Evolutionary conservation across 257 asterid genomes (phyloP).

Genomic region (Rhazya stricta): DNA sequence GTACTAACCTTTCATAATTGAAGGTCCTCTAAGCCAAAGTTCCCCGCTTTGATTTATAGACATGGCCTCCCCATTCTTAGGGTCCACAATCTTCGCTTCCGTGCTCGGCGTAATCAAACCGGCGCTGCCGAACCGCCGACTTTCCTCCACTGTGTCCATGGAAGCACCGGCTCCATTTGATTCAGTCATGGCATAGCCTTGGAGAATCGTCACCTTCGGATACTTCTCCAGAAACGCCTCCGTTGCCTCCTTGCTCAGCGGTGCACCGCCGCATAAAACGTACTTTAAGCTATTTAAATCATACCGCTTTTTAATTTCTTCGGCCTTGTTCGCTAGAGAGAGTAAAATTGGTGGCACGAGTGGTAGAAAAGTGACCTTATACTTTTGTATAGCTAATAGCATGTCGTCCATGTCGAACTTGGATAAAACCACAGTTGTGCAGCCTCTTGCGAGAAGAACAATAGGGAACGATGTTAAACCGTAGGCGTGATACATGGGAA

Average conservation of each 20-base stretch:
- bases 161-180: constrained; percentile 74
- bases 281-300: constrained; percentile 51
- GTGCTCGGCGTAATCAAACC: constrained; percentile 72
- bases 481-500: constrained; percentile 83
- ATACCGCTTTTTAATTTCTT: constrained; percentile 38
- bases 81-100: constrained; percentile 81
- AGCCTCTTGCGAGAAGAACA: constrained; percentile 62
- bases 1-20: constrained; percentile 65
- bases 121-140: constrained; percentile 67
- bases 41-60: constrained; percentile 59
- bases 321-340: constrained; percentile 53
- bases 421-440: constrained; percentile 54
- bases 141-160: constrained; percentile 60
- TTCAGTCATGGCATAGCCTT: constrained; percentile 85
- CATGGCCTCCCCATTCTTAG: constrained; percentile 45
- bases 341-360: constrained; percentile 76
- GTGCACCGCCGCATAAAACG: constrained; percentile 76
- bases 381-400: constrained; percentile 56
- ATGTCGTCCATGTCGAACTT: constrained; percentile 72
- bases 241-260: constrained; percentile 69
- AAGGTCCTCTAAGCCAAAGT: constrained; percentile 81
- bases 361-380: constrained; percentile 53
- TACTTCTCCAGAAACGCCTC: constrained; percentile 68
- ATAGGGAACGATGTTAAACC: constrained; percentile 66
- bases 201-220: constrained; percentile 50